Evolutionary conservation across 805 yeast genomes (phyloP).

Genomic region (Brettanomyces bruxellensis): DNA sequence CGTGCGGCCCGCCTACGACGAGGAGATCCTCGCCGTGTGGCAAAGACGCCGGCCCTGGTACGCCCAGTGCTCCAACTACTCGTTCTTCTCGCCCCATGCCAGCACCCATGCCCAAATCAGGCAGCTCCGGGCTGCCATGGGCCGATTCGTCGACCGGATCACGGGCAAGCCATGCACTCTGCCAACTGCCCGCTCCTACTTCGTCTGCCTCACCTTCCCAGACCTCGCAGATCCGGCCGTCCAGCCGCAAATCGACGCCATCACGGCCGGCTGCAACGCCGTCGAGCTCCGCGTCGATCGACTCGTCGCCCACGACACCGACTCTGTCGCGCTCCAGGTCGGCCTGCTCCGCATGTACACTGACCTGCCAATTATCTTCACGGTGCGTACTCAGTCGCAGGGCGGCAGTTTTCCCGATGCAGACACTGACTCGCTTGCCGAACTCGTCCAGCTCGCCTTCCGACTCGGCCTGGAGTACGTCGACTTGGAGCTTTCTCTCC

Average conservation of each 20-base stretch:
- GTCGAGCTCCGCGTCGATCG: constrained; percentile 84
- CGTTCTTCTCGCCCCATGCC: constrained; percentile 73
- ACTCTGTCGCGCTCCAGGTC: constrained; percentile 65
- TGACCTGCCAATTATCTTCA: constrained; percentile 68
- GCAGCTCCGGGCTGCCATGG: constrained; percentile 50
- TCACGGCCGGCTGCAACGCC: constrained; percentile 67
- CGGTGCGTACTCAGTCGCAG: constrained; percentile 68
- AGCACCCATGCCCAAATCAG: constrained; percentile 42
- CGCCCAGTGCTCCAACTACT: constrained; percentile 67
- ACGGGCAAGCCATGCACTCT: constrained; percentile 35
- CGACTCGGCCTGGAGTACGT: constrained; percentile 73
- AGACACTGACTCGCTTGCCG: constrained; percentile 36
- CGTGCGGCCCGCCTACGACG: constrained; percentile 79
- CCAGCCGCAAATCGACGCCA: constrained; percentile 32
- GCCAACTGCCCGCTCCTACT: constrained; percentile 48
- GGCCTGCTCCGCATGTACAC: constrained; percentile 58
- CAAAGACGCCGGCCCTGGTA: constrained; percentile 71
- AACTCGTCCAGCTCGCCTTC: constrained; percentile 52
- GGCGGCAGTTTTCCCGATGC: constrained; percentile 76
- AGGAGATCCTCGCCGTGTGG: constrained; percentile 81
- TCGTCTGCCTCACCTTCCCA: constrained; percentile 63
- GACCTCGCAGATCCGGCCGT: constrained; percentile 41
- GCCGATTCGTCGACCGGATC: constrained; percentile 47
- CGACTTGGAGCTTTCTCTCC: constrained; percentile 69
- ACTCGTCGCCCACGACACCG: constrained; percentile 43